Conservation (phyloP, 108 stramenopile genomes). For the Skeletonema menzelii region DNA sequence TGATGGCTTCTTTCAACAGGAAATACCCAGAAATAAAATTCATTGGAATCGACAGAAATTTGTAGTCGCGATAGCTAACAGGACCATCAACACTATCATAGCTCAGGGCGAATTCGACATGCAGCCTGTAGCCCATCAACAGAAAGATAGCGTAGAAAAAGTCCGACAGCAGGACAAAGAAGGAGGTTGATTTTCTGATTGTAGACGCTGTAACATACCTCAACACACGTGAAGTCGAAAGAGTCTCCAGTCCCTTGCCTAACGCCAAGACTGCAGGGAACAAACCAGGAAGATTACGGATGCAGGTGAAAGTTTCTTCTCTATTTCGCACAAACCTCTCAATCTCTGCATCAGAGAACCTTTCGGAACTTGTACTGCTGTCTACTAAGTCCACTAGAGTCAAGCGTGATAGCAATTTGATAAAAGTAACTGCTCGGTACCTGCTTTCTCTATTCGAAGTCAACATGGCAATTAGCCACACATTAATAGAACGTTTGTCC, state of each 20-base stretch:
- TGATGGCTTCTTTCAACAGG: slow-evolving; percentile 36
- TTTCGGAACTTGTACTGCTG: slow-evolving; percentile 28
- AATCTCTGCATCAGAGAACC: slow-evolving; percentile 39
- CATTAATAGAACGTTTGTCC: slow-evolving; percentile 46
- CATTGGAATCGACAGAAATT: slow-evolving; percentile 25
- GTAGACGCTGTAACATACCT: slow-evolving; percentile 41
- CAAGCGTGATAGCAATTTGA: slow-evolving; percentile 38
- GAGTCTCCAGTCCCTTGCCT: slow-evolving; percentile 34
- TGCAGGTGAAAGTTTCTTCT: slow-evolving; percentile 29
- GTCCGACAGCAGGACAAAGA: slow-evolving; percentile 36
- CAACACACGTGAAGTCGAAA: slow-evolving; percentile 44
- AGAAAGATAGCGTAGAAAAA: slow-evolving; percentile 43
- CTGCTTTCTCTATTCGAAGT: slow-evolving; percentile 38
- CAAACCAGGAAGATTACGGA: slow-evolving; percentile 34
- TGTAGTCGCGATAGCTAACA: slow-evolving; percentile 11
- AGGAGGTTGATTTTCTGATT: slow-evolving; percentile 34
- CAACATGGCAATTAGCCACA: slow-evolving; percentile 48
- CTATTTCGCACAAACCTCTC: slow-evolving; percentile 26
- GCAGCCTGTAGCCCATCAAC: slow-evolving; percentile 37
- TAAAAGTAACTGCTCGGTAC: slow-evolving; percentile 33
- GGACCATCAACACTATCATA: slow-evolving; percentile 30
- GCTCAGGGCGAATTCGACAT: slow-evolving; percentile 36
- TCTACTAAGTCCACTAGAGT: slow-evolving; percentile 22
- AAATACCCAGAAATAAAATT: slow-evolving; percentile 34
- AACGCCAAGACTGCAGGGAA: slow-evolving; percentile 42